Percentiles rank a stretch among this genome's conserved stretches.
Evolutionary conservation across 805 yeast species (phyloP).

Genomic region (Metschnikowia corniflorae): DNA sequence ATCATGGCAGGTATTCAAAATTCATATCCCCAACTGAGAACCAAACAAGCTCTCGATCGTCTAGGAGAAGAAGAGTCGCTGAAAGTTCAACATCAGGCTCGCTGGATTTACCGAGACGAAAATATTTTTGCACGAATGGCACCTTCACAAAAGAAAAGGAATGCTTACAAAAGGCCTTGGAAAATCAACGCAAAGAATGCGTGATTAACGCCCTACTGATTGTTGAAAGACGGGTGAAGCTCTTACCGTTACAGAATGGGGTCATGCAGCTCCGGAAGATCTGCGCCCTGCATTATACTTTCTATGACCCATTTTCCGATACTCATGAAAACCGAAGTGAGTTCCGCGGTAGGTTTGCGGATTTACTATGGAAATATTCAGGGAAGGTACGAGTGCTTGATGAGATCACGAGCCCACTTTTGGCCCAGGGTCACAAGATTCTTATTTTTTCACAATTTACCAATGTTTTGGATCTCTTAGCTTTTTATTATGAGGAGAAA

Average conservation of each 20-base stretch:
- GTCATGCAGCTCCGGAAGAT: conserved; percentile 83
- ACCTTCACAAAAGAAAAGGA: too few species aligned
- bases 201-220: neutral
- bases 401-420: conserved; percentile 53
- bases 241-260: conserved; percentile 47
- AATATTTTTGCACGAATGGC: neutral
- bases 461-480: conserved; percentile 71
- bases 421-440: conserved; percentile 57
- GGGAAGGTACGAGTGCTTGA: conserved; percentile 72
- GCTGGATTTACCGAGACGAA: too few species aligned
- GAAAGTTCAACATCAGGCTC: conserved; percentile 18
- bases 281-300: conserved; percentile 82
- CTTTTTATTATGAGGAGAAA: conserved; percentile 63
- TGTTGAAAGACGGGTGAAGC: conserved; percentile 5
- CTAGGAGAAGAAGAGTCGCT: too few species aligned
- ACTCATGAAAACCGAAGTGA: conserved; percentile 37
- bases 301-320: conserved; percentile 68
- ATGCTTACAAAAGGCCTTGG: too few species aligned
- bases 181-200: neutral
- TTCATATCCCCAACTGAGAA: too few species aligned
- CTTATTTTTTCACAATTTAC: conserved; percentile 88
- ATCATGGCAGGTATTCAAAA: too few species aligned
- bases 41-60: too few species aligned
- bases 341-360: conserved; percentile 30
- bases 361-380: conserved; percentile 47